Conservation (phyloP, 177 flowering plant genomes). For the Vitis hybrid region DNA sequence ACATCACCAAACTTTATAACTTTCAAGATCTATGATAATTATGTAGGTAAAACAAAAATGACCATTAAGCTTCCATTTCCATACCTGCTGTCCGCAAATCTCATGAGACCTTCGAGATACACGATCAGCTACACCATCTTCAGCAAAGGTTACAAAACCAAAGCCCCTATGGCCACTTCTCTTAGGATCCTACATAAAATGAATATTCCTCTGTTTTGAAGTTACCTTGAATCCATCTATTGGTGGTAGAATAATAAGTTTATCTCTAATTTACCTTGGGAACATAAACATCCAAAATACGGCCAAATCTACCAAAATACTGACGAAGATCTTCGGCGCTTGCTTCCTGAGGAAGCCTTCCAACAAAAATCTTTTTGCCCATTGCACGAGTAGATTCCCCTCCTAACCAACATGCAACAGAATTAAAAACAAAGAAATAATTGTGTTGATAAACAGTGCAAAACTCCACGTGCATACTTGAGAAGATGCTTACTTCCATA, state of each 20-base stretch:
- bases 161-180: conserved; percentile 97
- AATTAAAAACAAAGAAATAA: not conserved
- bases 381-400: conserved; percentile 60
- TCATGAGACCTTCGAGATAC: conserved; percentile 96
- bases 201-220: conserved; percentile 11
- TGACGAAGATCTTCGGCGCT: conserved; percentile 80
- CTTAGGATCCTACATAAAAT: conserved; percentile 76
- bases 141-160: conserved; percentile 98
- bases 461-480: not conserved
- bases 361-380: conserved; percentile 95
- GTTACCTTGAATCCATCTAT: conserved; percentile 3
- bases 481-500: conserved; percentile 73
- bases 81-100: conserved; percentile 94
- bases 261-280: conserved; percentile 61
- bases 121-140: conserved; percentile 95
- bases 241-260: not conserved
- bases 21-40: no score
- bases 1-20: no score
- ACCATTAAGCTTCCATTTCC: not conserved
- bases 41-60: not conserved
- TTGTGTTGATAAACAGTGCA: not conserved
- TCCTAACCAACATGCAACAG: conserved; percentile 33
- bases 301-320: conserved; percentile 95
- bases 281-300: conserved; percentile 88
- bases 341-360: conserved; percentile 97